phyloP scores from a whole-genome alignment of 2,329 filamentous ascomycete genomes.

The Colletotrichum musicola region DNA sequence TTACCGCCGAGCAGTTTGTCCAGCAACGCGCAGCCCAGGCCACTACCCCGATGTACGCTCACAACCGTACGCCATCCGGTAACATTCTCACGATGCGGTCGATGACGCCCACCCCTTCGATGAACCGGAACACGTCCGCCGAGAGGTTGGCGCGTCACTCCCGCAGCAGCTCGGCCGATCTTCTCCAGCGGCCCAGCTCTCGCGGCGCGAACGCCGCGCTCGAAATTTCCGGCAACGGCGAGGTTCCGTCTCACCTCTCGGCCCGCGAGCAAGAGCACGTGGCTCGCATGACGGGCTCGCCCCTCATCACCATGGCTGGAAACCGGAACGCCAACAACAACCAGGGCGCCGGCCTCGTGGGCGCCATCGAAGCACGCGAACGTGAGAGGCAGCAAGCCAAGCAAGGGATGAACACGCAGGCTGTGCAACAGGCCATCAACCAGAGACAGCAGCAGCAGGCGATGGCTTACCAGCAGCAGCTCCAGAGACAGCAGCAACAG shows the following conservation, averaged over 20 bases:
- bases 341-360: constrained; percentile 75
- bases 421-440: constrained; percentile 79
- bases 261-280: constrained; percentile 91
- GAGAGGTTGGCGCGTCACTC: constrained; percentile 58
- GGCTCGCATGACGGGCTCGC: constrained; percentile 83
- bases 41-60: constrained; percentile 50
- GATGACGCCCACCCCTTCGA: constrained; percentile 58
- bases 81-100: constrained; percentile 57
- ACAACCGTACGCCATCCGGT: constrained; percentile 71
- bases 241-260: constrained; percentile 72
- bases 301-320: constrained; percentile 74
- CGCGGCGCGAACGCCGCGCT: constrained; percentile 68
- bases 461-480: constrained; percentile 49
- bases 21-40: constrained; percentile 77
- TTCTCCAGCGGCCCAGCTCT: constrained; percentile 68
- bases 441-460: constrained; percentile 58
- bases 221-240: constrained; percentile 57
- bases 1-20: constrained; percentile 87
- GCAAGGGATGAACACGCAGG: constrained; percentile 75
- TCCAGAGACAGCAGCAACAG: constrained; percentile 47
- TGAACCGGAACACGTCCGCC: constrained; percentile 55
- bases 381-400: constrained; percentile 80
- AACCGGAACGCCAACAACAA: constrained; percentile 54
- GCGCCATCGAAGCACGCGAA: constrained; percentile 83
- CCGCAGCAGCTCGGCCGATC: constrained; percentile 60